Percentiles rank a stretch among this genome's conserved stretches.
Evolutionary conservation across 352 stramenopile genomes (phyloP).

Genomic region (Phytopythium chamaehyphon): DNA sequence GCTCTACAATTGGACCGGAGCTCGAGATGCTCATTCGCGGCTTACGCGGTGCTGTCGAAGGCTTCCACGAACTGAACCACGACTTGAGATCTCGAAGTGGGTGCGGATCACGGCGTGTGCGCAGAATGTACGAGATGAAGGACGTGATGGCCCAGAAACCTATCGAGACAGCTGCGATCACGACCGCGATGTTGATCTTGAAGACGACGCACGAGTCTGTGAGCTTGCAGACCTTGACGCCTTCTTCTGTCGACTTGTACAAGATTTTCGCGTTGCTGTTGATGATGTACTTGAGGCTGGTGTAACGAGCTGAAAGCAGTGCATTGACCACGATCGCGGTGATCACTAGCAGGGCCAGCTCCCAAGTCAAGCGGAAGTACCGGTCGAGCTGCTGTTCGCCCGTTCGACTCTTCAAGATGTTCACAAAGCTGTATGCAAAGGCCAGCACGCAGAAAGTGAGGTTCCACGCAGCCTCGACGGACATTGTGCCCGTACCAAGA

Average conservation of each 20-base stretch:
- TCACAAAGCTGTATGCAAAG: slow-evolving; percentile 23
- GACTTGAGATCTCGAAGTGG: not conserved
- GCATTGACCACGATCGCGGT: slow-evolving; percentile 7
- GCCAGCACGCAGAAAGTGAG: slow-evolving; percentile 27
- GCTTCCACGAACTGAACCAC: slow-evolving; percentile 1
- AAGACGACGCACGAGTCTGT: slow-evolving; percentile 23
- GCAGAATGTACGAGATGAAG: slow-evolving; percentile 16
- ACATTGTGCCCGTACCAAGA: slow-evolving; percentile 32
- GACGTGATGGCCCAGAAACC: slow-evolving; percentile 15
- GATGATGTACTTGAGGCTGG: slow-evolving; percentile 16
- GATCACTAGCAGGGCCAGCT: slow-evolving; percentile 18
- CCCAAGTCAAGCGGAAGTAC: slow-evolving; percentile 26
- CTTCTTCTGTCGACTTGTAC: slow-evolving; percentile 11
- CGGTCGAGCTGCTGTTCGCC: slow-evolving; percentile 25
- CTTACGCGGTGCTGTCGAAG: not conserved
- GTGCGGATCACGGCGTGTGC: slow-evolving; percentile 22
- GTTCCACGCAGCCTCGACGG: slow-evolving; percentile 30
- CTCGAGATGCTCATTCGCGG: slow-evolving; percentile 2
- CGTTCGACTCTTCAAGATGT: slow-evolving; percentile 17
- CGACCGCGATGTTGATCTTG: slow-evolving; percentile 6
- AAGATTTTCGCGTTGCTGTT: slow-evolving; percentile 17
- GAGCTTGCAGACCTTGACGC: slow-evolving; percentile 20
- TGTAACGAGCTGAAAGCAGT: slow-evolving; percentile 11
- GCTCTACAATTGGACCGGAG: slow-evolving; percentile 2
- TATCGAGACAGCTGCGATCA: slow-evolving; percentile 12